Percentiles rank a stretch among this genome's conserved stretches.
phyloP scores from a whole-genome alignment of 306 rosid genomes.

The Cucumis sativus region Cucumber_9930_V3 NC_026657.2:8494501-8495000 shows the following conservation, averaged over 20 bases:
- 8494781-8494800: slow-evolving; percentile 11
- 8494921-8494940: slow-evolving; percentile 44
- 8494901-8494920: slow-evolving; percentile 77
- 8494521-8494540: not conserved
- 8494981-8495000: slow-evolving; percentile 17
- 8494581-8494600: slow-evolving; percentile 8
- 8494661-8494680: slow-evolving; percentile 28
- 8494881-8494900: slow-evolving; percentile 51
- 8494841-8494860: slow-evolving; percentile 38
- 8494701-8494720: slow-evolving; percentile 8
- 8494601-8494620: slow-evolving; percentile 5
- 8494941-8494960: slow-evolving; percentile 35
- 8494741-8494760: slow-evolving; percentile 17
- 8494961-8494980: slow-evolving; percentile 30
- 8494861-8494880: slow-evolving; percentile 38
- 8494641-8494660: slow-evolving; percentile 25
- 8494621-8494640: slow-evolving; percentile 5
- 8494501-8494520: not conserved
- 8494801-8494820: slow-evolving; percentile 19
- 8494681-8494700: slow-evolving; percentile 26
- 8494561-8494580: not conserved
- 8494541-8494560: not conserved
- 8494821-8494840: slow-evolving; percentile 42
- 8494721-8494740: slow-evolving; percentile 1
- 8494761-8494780: slow-evolving; percentile 6